phyloP scores from a whole-genome alignment of 2,329 filamentous ascomycete genomes.

The Helotiales sp. region DNA sequence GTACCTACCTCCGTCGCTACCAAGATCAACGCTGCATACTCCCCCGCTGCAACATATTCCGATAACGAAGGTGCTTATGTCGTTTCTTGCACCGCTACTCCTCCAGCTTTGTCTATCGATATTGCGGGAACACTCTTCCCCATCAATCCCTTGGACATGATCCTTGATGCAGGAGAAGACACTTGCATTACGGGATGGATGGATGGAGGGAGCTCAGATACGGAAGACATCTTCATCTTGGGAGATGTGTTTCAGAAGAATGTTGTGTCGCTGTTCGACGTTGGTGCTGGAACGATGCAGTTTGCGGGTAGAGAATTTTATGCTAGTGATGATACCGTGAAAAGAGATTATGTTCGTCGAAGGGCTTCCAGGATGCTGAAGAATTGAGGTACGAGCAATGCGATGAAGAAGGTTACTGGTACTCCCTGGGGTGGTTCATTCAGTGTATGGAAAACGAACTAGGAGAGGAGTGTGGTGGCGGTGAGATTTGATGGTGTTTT shows the following conservation, averaged over 20 bases:
- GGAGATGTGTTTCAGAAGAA: slow-evolving; percentile 50
- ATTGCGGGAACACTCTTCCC: slow-evolving; percentile 39
- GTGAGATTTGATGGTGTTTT: too few relatives aligned
- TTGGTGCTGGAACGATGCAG: slow-evolving; percentile 46
- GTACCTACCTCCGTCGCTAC: slow-evolving; percentile 39
- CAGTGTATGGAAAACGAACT: too few relatives aligned
- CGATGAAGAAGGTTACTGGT: too few relatives aligned
- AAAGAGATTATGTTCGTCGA: too few relatives aligned
- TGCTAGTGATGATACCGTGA: too few relatives aligned
- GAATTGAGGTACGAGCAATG: too few relatives aligned
- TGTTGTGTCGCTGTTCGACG: slow-evolving; percentile 50
- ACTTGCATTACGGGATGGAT: slow-evolving; percentile 22
- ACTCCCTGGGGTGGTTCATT: too few relatives aligned
- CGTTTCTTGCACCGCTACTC: slow-evolving; percentile 38
- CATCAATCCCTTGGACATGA: slow-evolving; percentile 22
- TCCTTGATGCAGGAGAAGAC: slow-evolving; percentile 27
- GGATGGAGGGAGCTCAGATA: slow-evolving; percentile 37
- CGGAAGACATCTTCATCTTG: slow-evolving; percentile 45
- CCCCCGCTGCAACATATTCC: too few relatives aligned
- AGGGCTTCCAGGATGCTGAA: too few relatives aligned
- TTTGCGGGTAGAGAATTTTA: slow-evolving; percentile 32
- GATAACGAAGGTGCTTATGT: too few relatives aligned
- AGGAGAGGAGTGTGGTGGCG: too few relatives aligned
- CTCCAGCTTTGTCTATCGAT: slow-evolving; percentile 42
- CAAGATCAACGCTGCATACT: slow-evolving; percentile 35